Percentiles rank a stretch among this genome's conserved stretches.
These are phyloP conservation scores for Somion occarium DNA, from an alignment of 1,284 basidiomycete genomes.

Conservation along the genomic window DNA sequence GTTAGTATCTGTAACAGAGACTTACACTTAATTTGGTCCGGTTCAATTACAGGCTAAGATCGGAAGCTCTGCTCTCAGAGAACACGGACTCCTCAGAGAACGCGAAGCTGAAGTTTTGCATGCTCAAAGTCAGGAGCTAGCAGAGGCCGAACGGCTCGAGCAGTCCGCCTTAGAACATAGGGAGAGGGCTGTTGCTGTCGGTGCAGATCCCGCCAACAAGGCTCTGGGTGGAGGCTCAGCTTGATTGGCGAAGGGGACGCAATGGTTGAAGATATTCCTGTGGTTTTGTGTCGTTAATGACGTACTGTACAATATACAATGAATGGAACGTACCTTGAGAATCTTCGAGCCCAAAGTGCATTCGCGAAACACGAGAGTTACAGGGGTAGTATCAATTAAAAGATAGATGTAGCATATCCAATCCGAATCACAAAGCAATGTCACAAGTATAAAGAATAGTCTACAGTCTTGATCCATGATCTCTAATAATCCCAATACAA, in stretches of 20 bases:
- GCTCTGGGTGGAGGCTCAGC: conserved; percentile 6
- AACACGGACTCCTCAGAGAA: conserved; percentile 12
- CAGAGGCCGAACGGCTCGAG: conserved; percentile 17
- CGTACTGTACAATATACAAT: background rate
- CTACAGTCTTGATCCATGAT: conserved; percentile 5
- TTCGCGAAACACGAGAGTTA: background rate
- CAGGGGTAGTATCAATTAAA: background rate
- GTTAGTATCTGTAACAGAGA: no score
- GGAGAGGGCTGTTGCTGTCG: conserved; percentile 15
- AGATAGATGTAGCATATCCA: background rate
- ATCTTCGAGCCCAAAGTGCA: background rate
- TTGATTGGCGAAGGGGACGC: no score
- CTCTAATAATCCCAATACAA: conserved; percentile 54
- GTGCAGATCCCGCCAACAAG: conserved; percentile 16
- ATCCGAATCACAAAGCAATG: no score
- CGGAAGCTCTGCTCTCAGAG: conserved; percentile 13
- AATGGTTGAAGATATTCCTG: no score
- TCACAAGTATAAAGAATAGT: background rate
- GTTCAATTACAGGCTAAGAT: background rate
- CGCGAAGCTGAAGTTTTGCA: conserved; percentile 12
- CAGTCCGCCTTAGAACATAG: conserved; percentile 15
- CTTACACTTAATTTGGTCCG: background rate
- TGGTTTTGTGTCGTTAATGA: no score
- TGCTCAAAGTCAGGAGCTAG: conserved; percentile 14
- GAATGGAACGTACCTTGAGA: background rate